Base-by-base conservation (phyloP, 352 stramenopile genomes). In the Phytophthora boehmeriae region DNA sequence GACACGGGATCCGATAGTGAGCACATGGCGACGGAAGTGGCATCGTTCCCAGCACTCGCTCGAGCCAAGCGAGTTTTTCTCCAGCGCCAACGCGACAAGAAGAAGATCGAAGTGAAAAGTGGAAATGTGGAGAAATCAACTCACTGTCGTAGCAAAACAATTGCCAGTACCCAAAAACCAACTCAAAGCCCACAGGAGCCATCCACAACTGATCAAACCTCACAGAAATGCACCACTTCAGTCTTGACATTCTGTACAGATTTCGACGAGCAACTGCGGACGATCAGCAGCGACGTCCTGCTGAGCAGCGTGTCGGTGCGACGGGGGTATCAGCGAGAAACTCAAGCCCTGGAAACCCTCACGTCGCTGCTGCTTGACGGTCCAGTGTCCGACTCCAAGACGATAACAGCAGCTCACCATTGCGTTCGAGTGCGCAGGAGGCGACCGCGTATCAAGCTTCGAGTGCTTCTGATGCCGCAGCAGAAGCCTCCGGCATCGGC, bases 1-100 rank as follows among this genome's bases (percentile, higher is more conserved):
- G 49, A 28, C 63, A 64, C 59, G 19, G 38, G n/a, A 30, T 30
- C n/a, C 17, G 42, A 17, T 25, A 41, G 19, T 22, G 14, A 34
- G 25, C 8, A 39, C 16, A 19, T 20, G 5, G 59, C 49, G 51
- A 16, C 17, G 11, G 63, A 44, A 19, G 17, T 59, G 10, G 47
- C 41, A 19, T 27, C 32, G 9, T 79, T 79, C 39, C 63, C 67
- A 9, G 67, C 67, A 1, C 58, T 79, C 19, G 57, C 50, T 16
- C 57, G 66, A 16, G 61, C 69, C 11, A 78, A 75, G 51, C 68
- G 59, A 54, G 48, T 68, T 41, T 78, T 66, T 20, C 43, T 68
- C 11, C 43, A 27, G 36, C 43, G 66, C 5, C 49, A 65, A 28
- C 28, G 34, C 10, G 17, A 30, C 20, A 3, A 14, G 44, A 42